phyloP scores from a whole-genome alignment of 2,329 filamentous ascomycete genomes.

The Fusarium veterinarium region DNA sequence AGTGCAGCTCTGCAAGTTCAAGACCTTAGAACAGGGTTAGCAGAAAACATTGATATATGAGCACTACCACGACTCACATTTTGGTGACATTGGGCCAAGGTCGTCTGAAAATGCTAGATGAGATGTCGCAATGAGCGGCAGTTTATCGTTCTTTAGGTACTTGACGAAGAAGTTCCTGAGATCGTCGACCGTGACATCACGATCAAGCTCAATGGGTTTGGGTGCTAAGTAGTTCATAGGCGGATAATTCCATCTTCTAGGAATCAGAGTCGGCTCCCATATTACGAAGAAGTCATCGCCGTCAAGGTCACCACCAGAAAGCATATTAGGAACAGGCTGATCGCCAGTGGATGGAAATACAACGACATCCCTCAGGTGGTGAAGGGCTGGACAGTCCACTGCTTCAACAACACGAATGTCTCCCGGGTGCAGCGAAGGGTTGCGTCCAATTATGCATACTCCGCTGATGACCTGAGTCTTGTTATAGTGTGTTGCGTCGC shows the following conservation, averaged over 20 bases:
- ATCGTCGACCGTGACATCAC: conserved; percentile 76
- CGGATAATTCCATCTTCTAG: conserved; percentile 73
- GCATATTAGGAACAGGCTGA: conserved; percentile 89
- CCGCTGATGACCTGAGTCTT: conserved; percentile 77
- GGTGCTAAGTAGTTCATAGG: conserved; percentile 82
- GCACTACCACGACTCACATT: conserved; percentile 64
- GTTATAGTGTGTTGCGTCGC: conserved; percentile 63
- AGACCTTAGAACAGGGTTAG: conserved; percentile 60
- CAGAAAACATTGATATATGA: background rate
- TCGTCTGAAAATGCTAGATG: conserved; percentile 83
- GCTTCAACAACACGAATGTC: conserved; percentile 90
- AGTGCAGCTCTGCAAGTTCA: conserved; percentile 82
- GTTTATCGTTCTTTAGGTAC: conserved; percentile 90
- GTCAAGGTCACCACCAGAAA: conserved; percentile 94
- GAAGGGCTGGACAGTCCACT: conserved; percentile 77
- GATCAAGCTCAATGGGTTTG: conserved; percentile 64
- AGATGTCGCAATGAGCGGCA: conserved; percentile 82
- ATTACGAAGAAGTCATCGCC: conserved; percentile 96
- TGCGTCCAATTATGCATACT: conserved; percentile 85
- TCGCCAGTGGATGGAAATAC: conserved; percentile 89
- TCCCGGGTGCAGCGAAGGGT: conserved; percentile 92
- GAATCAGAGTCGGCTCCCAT: conserved; percentile 84
- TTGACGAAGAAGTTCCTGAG: conserved; percentile 87
- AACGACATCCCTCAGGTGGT: conserved; percentile 84
- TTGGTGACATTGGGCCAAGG: conserved; percentile 72